phyloP scores from a whole-genome alignment of 192 early-diverging fungal genomes.

The Linnemannia hyalina region DNA sequence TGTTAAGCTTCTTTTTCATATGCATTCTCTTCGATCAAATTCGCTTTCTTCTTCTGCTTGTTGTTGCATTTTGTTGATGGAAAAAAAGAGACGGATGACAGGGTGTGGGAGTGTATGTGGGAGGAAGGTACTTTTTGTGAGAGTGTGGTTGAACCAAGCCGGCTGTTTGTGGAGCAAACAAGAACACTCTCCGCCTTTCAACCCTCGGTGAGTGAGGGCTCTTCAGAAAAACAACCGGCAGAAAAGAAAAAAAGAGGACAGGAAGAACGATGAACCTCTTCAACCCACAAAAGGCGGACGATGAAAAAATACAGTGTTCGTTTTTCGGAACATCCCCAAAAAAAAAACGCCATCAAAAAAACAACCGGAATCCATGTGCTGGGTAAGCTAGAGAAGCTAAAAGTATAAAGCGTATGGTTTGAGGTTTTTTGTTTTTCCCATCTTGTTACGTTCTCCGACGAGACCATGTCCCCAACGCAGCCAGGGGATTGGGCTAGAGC shows the following conservation, averaged over 20 bases:
- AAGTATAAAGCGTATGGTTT: neutral
- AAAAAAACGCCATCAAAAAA: neutral
- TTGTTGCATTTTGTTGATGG: neutral
- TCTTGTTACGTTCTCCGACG: neutral
- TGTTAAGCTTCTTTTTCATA: neutral
- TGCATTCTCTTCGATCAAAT: neutral
- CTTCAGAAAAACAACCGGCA: neutral
- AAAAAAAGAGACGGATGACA: neutral
- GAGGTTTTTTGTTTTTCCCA: neutral
- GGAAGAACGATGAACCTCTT: neutral
- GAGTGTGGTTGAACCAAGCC: neutral
- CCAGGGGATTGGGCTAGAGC: conserved; percentile 1
- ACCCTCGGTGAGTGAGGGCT: neutral
- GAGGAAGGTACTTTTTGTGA: neutral
- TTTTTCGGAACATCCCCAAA: conserved; percentile 3
- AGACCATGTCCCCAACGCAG: neutral
- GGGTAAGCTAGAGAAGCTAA: neutral
- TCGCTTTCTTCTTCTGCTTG: neutral
- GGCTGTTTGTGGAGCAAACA: neutral
- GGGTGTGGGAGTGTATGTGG: neutral
- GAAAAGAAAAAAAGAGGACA: neutral
- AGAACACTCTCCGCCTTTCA: neutral
- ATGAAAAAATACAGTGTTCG: neutral
- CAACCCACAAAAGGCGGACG: neutral
- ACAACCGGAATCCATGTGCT: neutral